Evolutionary conservation across 208 protist genomes (phyloP), one percentile per base, ranked within the genome.

Genomic region (Wallacemonas sp.): DNA sequence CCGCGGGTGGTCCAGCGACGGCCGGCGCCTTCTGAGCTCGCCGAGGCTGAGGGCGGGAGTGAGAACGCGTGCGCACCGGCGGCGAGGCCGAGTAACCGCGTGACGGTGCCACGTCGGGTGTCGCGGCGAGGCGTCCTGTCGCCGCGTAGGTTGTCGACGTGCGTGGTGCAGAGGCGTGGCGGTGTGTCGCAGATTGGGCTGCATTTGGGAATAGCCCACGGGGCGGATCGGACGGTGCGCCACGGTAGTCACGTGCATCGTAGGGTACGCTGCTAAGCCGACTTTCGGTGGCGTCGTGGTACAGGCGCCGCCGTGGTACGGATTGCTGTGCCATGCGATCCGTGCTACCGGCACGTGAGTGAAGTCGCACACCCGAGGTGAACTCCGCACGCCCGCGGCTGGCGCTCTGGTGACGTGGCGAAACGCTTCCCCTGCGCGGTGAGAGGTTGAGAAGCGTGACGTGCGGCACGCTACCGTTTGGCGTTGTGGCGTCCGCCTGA

Each of bases 321-420:
- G 50, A 57, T 12, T 57, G 41, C 41, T n/a, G n/a, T n/a, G n/a
- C 9, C 41, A 21, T 46, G 41, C 50, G 50, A 17, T 57, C 50
- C 8, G 33, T 13, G 32, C 50, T 57, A 5, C 30, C 29, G 30
- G 50, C 50, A n/a, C 50, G 50, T 3, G 50, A 57, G 50, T 57
- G 50, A 8, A 57, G 50, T 22, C 50, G 50, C 50, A 57, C 50
- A 26, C 50, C 50, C 2, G 50, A 41, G 6, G 30, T 37, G 26
- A 12, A 33, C 12, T 37, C 50, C 6, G 3, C 50, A 10, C 32
- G 29, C 13, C 26, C 32, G 9, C 29, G 30, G 30, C 50, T 57
- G 5, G 8, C 22, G 46, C 24, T n/a, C 9, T 34, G 5, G 29
- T 19, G 24, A 21, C 50, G 50, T 8, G 50, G 50, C 3, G 50